phyloP scores from a whole-genome alignment of 2,329 filamentous ascomycete genomes.

The Aspergillus fructus region DNA sequence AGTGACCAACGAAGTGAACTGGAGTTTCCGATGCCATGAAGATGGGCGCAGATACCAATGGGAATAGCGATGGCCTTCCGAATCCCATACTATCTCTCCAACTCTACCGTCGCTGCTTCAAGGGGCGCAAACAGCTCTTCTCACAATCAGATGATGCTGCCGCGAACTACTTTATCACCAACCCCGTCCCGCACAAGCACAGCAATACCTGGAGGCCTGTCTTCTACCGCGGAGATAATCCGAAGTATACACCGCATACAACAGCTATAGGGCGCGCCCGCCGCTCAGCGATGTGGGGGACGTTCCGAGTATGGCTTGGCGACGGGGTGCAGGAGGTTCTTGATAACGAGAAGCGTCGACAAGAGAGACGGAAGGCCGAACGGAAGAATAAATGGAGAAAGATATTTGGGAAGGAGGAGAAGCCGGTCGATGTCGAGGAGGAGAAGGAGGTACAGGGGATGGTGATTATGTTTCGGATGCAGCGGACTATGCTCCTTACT shows the following conservation, averaged over 20 bases:
- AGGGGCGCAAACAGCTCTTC: slow-evolving; percentile 12
- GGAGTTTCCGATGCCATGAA: neutral
- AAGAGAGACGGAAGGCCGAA: neutral
- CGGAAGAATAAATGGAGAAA: slow-evolving; percentile 9
- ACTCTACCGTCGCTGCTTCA: slow-evolving; percentile 7
- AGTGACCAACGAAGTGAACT: neutral
- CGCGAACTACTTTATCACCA: slow-evolving; percentile 9
- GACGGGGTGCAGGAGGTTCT: slow-evolving; percentile 12
- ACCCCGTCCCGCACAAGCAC: slow-evolving; percentile 8
- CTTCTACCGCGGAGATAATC: slow-evolving; percentile 14
- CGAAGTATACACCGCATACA: slow-evolving; percentile 6
- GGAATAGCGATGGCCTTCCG: neutral
- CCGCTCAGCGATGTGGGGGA: slow-evolving; percentile 3
- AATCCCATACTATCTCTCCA: neutral
- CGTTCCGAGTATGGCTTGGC: slow-evolving; percentile 5
- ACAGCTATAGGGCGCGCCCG: slow-evolving; percentile 5
- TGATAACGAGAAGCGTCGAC: slow-evolving; percentile 3
- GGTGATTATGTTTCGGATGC: slow-evolving; percentile 2
- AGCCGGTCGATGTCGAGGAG: slow-evolving; percentile 3
- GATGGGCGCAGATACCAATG: neutral
- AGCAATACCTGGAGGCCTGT: slow-evolving; percentile 5
- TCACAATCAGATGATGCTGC: slow-evolving; percentile 1
- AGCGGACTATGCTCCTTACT: neutral
- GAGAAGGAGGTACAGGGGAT: slow-evolving; percentile 2
- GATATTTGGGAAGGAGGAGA: neutral